Evolutionary conservation across 331 rosid genomes (phyloP), one percentile per base, ranked within the genome.

Genomic region (Rosa hybrid): DNA sequence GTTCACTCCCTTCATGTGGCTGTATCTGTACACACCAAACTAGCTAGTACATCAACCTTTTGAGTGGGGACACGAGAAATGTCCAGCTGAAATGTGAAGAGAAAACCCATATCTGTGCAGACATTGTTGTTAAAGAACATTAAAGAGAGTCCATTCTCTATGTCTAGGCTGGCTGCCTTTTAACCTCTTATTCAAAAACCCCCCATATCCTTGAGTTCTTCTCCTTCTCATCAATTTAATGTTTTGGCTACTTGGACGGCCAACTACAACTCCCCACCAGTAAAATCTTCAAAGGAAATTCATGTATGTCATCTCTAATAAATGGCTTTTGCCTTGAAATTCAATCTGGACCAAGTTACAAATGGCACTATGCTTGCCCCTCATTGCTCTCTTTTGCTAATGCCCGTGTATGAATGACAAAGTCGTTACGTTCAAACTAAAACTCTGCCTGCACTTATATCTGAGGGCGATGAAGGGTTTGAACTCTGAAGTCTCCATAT

Each of bases 201-300:
- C 50, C 72, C 72, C 72, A 18, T 68, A 45, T 53, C 72, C 56
- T 45, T 4, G 10, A 56, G 42, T 56, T 20, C 25, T 8, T 56
- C 25, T 56, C 41, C 8, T 46, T 12, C 45, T 9, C 84, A 82
- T 87, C 70, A 88, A 87, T 88, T 30, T 67, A 16, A 17, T 67
- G 78, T 76, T 41, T 67, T 75, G 8, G 7, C 86, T 77, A 85
- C 88, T 83, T 84, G 68, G 72, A 85, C 93, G 90, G 94, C 94
- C 81, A 88, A 83, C 84, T 46, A 88, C 83, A 78, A 53, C 81
- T 76, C 46, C 13, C 13, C 54, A 81, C 78, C 62, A 81, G 80
- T 60, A 60, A 42, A 74, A 25, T 38, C 46, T 75, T 59, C 25
- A 39, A 54, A 34, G 12, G 16, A 10, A 45, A 70, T 13, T 69